Evolutionary conservation across 805 yeast genomes (phyloP), one percentile per base, ranked within the genome.

Genomic region (Saturnispora ahearnii): DNA sequence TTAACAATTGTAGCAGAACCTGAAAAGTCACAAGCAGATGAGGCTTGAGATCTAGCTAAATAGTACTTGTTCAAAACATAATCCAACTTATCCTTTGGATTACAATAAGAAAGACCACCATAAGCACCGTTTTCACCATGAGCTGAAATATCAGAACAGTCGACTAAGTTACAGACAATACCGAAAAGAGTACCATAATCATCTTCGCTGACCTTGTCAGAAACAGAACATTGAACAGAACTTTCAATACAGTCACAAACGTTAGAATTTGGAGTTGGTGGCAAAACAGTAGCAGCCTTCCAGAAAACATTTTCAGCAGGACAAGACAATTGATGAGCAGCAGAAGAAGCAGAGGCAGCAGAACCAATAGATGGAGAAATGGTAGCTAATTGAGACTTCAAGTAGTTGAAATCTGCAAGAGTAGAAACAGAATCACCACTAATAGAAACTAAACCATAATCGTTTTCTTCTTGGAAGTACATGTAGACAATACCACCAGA

Each of bases 401-500:
- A 71, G 73, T 78, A 58, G 62, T 61, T 64, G 73, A 71, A 85
- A 69, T 85, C 93, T 5, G 61, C 69, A 58, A 83, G 63, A 6
- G 90, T 84, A 24, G 73, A 67, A 48, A 84, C 88, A 15, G 55
- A 32, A 45, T 57, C 59, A 60, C 69, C 74, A 26, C 59, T 61
- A 45, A 84, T 69, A 31, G 81, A 61, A 26, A 87, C 95, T 53
- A 87, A 74, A 53, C 96, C 96, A 63, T 87, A 87, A 57, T 85
- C 66, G 69, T 88, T 88, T 44, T 68, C 81, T 69, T 87, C 96
- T 72, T 88, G 80, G 65, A 82, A 85, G 71, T 86, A 87, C 93
- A 86, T 86, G 76, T 88, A 87, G 48, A 86, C 91, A 59, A 87
- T 85, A 68, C 96, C 96, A 63, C 96, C 96, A 40, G 95, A 86